phyloP scores from a whole-genome alignment of 192 early-diverging fungal species.

The Umbelopsis isabellina region DNA sequence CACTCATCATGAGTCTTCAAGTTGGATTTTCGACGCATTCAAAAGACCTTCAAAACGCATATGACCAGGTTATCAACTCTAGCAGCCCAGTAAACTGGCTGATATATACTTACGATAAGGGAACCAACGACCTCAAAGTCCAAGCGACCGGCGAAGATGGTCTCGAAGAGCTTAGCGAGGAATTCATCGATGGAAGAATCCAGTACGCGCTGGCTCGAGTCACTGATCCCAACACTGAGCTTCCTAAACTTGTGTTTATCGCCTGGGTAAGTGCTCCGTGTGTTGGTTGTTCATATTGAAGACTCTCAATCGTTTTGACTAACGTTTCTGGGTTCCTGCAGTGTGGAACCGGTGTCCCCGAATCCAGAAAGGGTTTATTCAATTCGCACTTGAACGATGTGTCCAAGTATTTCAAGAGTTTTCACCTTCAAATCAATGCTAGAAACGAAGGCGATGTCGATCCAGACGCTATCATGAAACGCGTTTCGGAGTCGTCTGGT shows the following conservation, averaged over 20 bases:
- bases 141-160: constrained; percentile 70
- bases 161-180: constrained; percentile 88
- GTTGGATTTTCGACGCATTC: constrained; percentile 72
- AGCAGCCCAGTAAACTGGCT: constrained; percentile 69
- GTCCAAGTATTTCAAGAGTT: constrained; percentile 79
- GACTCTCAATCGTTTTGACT: not conserved
- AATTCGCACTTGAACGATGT: constrained; percentile 83
- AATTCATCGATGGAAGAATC: constrained; percentile 88
- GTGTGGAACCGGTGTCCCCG: constrained; percentile 95
- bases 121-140: constrained; percentile 67
- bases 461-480: constrained; percentile 83
- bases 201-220: constrained; percentile 87
- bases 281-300: too few species aligned
- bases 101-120: constrained; percentile 76
- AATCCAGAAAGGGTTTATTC: constrained; percentile 87
- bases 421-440: constrained; percentile 88
- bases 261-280: constrained; percentile 69
- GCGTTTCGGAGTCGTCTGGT: constrained; percentile 81
- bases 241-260: constrained; percentile 91
- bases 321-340: constrained; percentile 23
- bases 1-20: constrained; percentile 53
- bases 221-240: constrained; percentile 82
- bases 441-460: constrained; percentile 81
- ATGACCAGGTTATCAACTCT: constrained; percentile 64
- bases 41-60: constrained; percentile 63